These are phyloP conservation scores for Plasmodium falciparum DNA, from an alignment of 169 alveolate genomes.

Conservation along the genomic window DNA sequence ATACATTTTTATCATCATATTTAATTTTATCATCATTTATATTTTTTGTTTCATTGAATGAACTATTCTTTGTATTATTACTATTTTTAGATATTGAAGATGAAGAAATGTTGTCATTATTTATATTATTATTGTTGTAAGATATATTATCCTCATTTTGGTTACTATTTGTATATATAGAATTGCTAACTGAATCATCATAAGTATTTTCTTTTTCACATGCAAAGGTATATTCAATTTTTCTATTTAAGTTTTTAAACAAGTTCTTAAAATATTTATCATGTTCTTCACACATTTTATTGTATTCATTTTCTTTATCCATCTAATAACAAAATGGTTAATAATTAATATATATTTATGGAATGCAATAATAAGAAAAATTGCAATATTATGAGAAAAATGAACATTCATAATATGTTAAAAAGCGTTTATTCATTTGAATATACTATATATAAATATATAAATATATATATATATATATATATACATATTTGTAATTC, in stretches of 20 bases:
- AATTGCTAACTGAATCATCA: not conserved
- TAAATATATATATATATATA: too few species aligned
- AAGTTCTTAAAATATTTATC: constrained; percentile 39
- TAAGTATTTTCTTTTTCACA: not conserved
- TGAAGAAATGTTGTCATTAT: not conserved
- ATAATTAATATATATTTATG: too few species aligned
- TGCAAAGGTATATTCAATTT: constrained; percentile 21
- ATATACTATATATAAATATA: too few species aligned
- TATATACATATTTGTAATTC: too few species aligned
- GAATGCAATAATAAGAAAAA: too few species aligned
- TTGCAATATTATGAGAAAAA: too few species aligned
- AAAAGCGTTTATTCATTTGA: too few species aligned
- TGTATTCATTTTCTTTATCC: constrained; percentile 63
- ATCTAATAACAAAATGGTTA: constrained; percentile 13
- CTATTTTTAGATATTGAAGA: constrained; percentile 7
- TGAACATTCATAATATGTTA: too few species aligned
- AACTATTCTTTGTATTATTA: not conserved
- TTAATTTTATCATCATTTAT: not conserved
- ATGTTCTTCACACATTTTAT: constrained; percentile 37
- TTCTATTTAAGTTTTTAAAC: constrained; percentile 44
- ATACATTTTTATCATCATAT: not conserved
- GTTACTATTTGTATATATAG: constrained; percentile 11
- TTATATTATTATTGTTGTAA: not conserved
- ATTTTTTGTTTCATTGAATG: not conserved
- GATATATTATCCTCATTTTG: constrained; percentile 1